Conservation (phyloP, 129 eudicot genomes). For the Flaveria sonorensis region DNA sequence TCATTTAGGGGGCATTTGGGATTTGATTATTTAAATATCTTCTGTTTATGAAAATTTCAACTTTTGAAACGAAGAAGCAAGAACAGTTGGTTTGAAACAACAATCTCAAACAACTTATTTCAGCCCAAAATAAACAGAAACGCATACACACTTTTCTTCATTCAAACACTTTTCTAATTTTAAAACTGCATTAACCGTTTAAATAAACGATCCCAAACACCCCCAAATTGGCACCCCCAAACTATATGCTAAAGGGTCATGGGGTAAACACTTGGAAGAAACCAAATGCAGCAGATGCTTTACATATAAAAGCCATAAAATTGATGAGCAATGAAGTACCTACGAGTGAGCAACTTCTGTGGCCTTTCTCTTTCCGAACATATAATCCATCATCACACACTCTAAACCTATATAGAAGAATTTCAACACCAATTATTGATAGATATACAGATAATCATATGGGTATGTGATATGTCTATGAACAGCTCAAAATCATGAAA, state of each 20-base stretch:
- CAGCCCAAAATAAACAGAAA: background rate
- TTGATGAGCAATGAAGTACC: slow-evolving; percentile 41
- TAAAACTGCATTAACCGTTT: background rate
- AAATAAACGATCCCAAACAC: background rate
- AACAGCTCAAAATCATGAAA: no score
- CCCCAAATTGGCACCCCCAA: background rate
- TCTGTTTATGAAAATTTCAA: background rate
- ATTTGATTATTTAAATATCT: background rate
- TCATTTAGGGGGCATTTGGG: background rate
- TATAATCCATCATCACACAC: slow-evolving; percentile 62
- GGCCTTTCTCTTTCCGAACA: slow-evolving; percentile 76
- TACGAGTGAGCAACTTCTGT: slow-evolving; percentile 94
- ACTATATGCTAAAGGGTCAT: background rate
- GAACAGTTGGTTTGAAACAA: background rate
- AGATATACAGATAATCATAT: background rate
- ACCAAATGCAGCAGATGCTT: background rate
- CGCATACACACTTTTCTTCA: background rate
- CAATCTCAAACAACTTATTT: background rate
- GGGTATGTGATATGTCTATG: background rate
- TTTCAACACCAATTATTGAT: no score
- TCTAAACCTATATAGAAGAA: slow-evolving; percentile 46
- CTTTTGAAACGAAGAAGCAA: background rate
- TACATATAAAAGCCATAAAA: background rate
- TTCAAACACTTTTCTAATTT: background rate
- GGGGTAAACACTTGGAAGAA: background rate